Evolutionary conservation across 2,329 filamentous ascomycete genomes (phyloP).

Genomic region (Chaetothyriales sp.): DNA sequence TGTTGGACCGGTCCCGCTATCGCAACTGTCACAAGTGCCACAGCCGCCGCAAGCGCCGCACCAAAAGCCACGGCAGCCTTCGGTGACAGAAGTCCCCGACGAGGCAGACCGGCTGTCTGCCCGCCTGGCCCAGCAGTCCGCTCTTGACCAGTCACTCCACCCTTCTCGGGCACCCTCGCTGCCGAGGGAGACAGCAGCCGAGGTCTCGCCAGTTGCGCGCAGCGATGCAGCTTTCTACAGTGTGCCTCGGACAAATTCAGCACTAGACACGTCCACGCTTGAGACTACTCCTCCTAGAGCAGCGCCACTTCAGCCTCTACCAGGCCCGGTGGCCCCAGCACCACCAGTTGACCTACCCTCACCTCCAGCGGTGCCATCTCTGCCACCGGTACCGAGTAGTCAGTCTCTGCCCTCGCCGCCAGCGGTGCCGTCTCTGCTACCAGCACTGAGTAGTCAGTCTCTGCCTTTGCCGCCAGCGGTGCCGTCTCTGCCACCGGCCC

Average conservation of each 20-base stretch:
- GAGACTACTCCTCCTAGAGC: no score
- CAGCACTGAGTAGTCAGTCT: no score
- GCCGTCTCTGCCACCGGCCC: constrained; percentile 15
- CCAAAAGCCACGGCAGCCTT: constrained; percentile 32
- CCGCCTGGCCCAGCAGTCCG: constrained; percentile 34
- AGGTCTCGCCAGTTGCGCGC: constrained; percentile 13
- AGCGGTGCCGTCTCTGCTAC: not conserved
- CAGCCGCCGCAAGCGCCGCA: no score
- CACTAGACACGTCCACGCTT: constrained; percentile 27
- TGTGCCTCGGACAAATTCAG: no score
- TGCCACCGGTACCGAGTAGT: no score
- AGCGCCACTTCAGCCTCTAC: constrained; percentile 12
- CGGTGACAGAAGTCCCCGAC: constrained; percentile 48
- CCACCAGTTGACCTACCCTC: constrained; percentile 24
- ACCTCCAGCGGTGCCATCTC: constrained; percentile 17
- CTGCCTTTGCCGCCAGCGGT: no score
- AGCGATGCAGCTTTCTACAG: constrained; percentile 24
- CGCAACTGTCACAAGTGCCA: no score
- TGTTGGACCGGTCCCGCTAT: constrained; percentile 19
- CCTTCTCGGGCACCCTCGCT: constrained; percentile 22
- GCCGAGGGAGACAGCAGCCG: constrained; percentile 5
- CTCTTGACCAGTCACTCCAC: constrained; percentile 37
- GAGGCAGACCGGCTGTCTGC: constrained; percentile 38
- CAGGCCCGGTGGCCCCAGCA: constrained; percentile 25
- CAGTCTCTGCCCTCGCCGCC: no score